Evolutionary conservation across 2,329 filamentous ascomycete genomes (phyloP), one percentile per base, ranked within the genome.

Genomic region (Penicillium sp.): DNA sequence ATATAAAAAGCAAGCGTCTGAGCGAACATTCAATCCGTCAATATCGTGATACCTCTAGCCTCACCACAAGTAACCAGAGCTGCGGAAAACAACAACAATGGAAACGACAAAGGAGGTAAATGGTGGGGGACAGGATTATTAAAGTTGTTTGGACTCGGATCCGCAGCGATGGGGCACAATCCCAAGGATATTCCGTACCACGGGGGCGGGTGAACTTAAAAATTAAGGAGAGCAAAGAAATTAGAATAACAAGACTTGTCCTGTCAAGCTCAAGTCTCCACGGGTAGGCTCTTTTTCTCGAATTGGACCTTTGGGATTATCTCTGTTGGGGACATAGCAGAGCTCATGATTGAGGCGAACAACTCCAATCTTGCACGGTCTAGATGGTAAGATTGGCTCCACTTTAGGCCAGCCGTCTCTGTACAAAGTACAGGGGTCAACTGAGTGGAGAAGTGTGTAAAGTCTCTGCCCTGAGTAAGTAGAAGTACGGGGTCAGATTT

Each of bases 121-220:
- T 38, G 32, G 49, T 44, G 42, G 27, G 29, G 44, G 8, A 42
- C 42, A 33, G 25, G 42, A 44, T 50, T 46, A 50, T 50, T 50
- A 55, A 55, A 50, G 44, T 38, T 43, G 18, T 37, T 31, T 27
- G 23, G 24, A 27, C 20, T 25, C 35, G 45, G 33, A 44, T 43
- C 47, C 42, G 28, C 47, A 41, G 49, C 10, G 29, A 43, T 43
- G 42, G 47, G 15, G 33, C 33, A 15, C 15, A 44, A 40, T 25
- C 51, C 54, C 44, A 29, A 24, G 35, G 15, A 41, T 33, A 15
- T 33, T 31, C 40, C 23, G 12, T 37, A 29, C 45, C 24, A 31
- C n/a, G 42, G 23, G 42, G 20, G 20, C 3, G 20, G 20, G 23
- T 33, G 35, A 55, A 55, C 50, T 53, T 55, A 55, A 47, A 49